phyloP scores from a whole-genome alignment of 1,284 basidiomycete species.

The Trichosporon ovoides region DNA sequence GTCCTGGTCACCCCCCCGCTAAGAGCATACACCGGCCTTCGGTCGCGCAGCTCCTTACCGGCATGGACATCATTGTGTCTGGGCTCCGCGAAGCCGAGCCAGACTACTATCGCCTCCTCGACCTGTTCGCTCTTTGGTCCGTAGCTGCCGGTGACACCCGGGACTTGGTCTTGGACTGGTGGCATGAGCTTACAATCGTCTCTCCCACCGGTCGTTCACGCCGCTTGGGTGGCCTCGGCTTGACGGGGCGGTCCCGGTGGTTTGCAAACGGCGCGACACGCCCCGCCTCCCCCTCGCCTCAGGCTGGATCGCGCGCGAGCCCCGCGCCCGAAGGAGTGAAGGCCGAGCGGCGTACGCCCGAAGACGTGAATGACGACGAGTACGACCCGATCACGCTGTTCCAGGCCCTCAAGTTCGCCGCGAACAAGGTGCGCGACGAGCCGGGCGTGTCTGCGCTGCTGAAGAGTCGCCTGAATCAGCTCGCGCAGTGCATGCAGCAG shows the following conservation, averaged over 20 bases:
- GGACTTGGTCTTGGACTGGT: not conserved
- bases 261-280: not conserved
- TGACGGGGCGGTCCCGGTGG: no score
- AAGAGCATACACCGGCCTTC: no score
- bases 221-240: no score
- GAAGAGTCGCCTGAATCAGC: not conserved
- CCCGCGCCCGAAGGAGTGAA: not conserved
- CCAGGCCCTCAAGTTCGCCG: not conserved
- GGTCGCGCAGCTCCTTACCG: not conserved
- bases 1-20: not conserved
- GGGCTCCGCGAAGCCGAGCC: not conserved
- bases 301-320: not conserved
- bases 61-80: not conserved
- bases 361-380: not conserved
- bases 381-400: not conserved
- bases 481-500: constrained; percentile 1
- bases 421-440: constrained; percentile 2
- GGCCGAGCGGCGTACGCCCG: not conserved
- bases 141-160: not conserved
- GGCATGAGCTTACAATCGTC: no score
- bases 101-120: not conserved
- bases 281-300: not conserved
- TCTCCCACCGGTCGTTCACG: no score
- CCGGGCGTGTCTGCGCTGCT: not conserved
- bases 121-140: constrained; percentile 4